phyloP scores from a whole-genome alignment of 495 filamentous ascomycete genomes.

The Penicillium manginii region DNA sequence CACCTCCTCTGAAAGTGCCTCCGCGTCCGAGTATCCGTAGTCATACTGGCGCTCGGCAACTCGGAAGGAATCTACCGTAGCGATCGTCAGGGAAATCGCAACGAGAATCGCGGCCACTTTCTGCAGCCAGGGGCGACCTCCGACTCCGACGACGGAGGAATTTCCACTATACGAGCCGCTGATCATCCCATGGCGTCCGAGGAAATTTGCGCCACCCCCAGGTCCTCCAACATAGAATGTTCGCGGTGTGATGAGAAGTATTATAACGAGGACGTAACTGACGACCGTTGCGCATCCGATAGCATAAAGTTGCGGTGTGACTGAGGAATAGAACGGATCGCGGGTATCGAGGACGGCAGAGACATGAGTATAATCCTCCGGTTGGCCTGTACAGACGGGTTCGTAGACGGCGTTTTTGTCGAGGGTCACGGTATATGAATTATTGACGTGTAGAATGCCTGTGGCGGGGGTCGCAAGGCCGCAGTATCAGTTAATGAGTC shows the following conservation, averaged over 20 bases:
- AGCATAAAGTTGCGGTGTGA: conserved; percentile 87
- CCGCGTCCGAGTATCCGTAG: conserved; percentile 71
- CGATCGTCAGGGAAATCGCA: conserved; percentile 89
- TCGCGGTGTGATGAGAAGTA: conserved; percentile 88
- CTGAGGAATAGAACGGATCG: conserved; percentile 92
- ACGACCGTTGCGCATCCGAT: conserved; percentile 90
- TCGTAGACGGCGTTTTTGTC: conserved; percentile 64
- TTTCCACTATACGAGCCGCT: conserved; percentile 69
- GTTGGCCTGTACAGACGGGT: conserved; percentile 59
- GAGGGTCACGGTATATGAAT: conserved; percentile 61
- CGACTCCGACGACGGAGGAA: conserved; percentile 79
- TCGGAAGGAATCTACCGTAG: conserved; percentile 84
- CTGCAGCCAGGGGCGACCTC: conserved; percentile 92
- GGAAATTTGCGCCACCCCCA: conserved; percentile 66
- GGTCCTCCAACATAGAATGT: conserved; percentile 84
- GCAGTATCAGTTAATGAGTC: not conserved
- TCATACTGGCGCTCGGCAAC: conserved; percentile 81
- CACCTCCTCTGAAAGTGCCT: conserved; percentile 70
- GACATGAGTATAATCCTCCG: conserved; percentile 32
- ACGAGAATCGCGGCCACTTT: conserved; percentile 91
- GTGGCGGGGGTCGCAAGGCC: not conserved
- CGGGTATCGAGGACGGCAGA: conserved; percentile 59
- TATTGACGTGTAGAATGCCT: conserved; percentile 63
- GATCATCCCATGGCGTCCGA: conserved; percentile 85
- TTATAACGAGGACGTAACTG: conserved; percentile 90